Conservation (phyloP, 805 yeast genomes). For the Ogataea degrootiae region DNA sequence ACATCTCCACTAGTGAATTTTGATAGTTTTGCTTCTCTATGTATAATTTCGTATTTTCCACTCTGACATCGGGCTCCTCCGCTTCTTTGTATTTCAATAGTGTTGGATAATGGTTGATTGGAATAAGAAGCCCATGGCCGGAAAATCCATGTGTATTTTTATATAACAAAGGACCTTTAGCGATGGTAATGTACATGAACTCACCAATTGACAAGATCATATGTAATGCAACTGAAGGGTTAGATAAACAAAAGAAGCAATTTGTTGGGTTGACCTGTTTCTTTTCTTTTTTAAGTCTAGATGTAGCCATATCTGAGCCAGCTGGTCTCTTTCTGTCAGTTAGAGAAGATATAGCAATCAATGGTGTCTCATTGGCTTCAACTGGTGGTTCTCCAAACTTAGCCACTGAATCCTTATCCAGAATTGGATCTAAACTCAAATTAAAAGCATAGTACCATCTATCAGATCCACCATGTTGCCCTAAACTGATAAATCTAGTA, state of each 20-base stretch:
- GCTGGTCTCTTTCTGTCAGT: constrained; percentile 1
- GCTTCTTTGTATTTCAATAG: constrained; percentile 22
- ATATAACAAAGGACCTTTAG: constrained; percentile 78
- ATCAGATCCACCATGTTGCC: constrained; percentile 47
- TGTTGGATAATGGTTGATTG: constrained; percentile 66
- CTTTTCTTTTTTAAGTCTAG: constrained; percentile 21
- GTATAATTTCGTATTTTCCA: constrained; percentile 30
- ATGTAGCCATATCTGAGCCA: not conserved
- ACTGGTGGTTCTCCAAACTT: constrained; percentile 15
- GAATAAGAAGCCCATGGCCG: constrained; percentile 79
- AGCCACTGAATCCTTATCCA: constrained; percentile 15
- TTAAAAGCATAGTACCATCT: constrained; percentile 79
- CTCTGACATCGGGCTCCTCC: constrained; percentile 17
- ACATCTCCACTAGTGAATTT: constrained; percentile 45
- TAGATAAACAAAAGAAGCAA: constrained; percentile 83
- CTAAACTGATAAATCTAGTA: constrained; percentile 65
- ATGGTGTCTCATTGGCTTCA: not conserved
- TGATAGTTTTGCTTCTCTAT: constrained; percentile 48
- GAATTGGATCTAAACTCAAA: constrained; percentile 27
- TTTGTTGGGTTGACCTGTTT: constrained; percentile 47
- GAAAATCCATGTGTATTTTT: constrained; percentile 51
- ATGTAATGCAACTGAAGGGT: constrained; percentile 71
- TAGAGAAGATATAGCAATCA: not conserved
- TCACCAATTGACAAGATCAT: constrained; percentile 75
- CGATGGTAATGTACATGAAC: constrained; percentile 63